phyloP scores from a whole-genome alignment of 805 yeast genomes.

The Wickerhamiella spandovensis region DNA sequence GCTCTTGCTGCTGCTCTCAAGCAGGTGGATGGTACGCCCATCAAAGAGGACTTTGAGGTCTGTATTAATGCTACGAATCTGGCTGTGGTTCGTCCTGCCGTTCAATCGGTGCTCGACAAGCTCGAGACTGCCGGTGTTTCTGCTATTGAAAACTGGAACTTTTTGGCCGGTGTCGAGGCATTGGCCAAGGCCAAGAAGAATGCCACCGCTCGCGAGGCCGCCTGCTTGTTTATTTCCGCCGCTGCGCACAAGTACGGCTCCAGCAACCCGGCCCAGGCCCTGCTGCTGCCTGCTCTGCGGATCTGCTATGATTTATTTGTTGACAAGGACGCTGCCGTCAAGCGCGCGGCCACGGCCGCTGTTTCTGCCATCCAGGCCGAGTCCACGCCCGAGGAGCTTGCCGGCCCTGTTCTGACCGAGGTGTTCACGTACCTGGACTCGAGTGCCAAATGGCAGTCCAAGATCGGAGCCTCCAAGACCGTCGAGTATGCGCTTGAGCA shows the following conservation, averaged over 20 bases:
- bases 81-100: constrained; percentile 42
- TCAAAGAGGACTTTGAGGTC: constrained; percentile 41
- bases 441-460: constrained; percentile 89
- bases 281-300: constrained; percentile 48
- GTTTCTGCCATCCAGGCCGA: constrained; percentile 54
- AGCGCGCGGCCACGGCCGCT: constrained; percentile 74
- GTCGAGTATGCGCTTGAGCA: constrained; percentile 66
- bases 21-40: constrained; percentile 52
- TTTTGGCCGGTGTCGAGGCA: constrained; percentile 49
- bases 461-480: constrained; percentile 61
- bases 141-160: constrained; percentile 48
- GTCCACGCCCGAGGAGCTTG: constrained; percentile 66
- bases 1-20: constrained; percentile 62
- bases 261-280: constrained; percentile 55
- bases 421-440: constrained; percentile 53
- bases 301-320: constrained; percentile 58
- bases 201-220: constrained; percentile 62
- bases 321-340: constrained; percentile 79
- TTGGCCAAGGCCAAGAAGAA: constrained; percentile 64
- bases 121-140: constrained; percentile 34
- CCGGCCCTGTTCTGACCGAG: constrained; percentile 52
- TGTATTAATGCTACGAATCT: constrained; percentile 40
- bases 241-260: constrained; percentile 54
- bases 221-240: constrained; percentile 44
- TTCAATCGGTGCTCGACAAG: constrained; percentile 38